These are phyloP conservation scores for Phragmites australis DNA, from an alignment of 176 grass and related monocot species.

Conservation along the genomic window DNA sequence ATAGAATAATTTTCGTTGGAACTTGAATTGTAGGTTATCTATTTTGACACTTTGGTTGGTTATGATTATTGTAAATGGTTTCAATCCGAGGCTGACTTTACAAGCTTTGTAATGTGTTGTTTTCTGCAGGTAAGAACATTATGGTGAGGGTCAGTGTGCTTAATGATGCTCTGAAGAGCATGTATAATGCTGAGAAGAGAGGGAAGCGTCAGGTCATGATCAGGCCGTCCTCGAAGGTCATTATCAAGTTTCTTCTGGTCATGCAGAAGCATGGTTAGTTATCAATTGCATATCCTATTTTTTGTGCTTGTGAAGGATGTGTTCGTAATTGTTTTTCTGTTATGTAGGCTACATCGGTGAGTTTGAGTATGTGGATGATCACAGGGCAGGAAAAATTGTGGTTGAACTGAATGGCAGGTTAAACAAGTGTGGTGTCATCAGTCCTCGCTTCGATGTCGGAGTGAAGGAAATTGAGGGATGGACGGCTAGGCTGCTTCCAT, in stretches of 20 bases:
- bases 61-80: neutral
- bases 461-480: slow-evolving; percentile 71
- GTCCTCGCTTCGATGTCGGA: slow-evolving; percentile 71
- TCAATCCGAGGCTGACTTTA: neutral
- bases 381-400: slow-evolving; percentile 60
- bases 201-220: slow-evolving; percentile 77
- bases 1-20: neutral
- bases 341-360: slow-evolving; percentile 66
- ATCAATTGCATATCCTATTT: neutral
- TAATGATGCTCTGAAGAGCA: slow-evolving; percentile 76
- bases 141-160: slow-evolving; percentile 71
- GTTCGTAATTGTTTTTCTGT: neutral
- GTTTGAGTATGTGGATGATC: slow-evolving; percentile 69
- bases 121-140: slow-evolving; percentile 31
- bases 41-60: neutral
- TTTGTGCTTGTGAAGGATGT: neutral
- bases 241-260: slow-evolving; percentile 73
- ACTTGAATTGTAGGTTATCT: neutral
- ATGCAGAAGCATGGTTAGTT: slow-evolving; percentile 81
- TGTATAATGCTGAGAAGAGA: slow-evolving; percentile 82
- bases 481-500: slow-evolving; percentile 62
- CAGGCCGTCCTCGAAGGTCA: slow-evolving; percentile 76
- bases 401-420: slow-evolving; percentile 67
- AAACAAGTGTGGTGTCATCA: slow-evolving; percentile 75
- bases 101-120: neutral